Evolutionary conservation across 1,139 yeast genomes (phyloP).

Genomic region (Yamadazyma siamensis): DNA sequence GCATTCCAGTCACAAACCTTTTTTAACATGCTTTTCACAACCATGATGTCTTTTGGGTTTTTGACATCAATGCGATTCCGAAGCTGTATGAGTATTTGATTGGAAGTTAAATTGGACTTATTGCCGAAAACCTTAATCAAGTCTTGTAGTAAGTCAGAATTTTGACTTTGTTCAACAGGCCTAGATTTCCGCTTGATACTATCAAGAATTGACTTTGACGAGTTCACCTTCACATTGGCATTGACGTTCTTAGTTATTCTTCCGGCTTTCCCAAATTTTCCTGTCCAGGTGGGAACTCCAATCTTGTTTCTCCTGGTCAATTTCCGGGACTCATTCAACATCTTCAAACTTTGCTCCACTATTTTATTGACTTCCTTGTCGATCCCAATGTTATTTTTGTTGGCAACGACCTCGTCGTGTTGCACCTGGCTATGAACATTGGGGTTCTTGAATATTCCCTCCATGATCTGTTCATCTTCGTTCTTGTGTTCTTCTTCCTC

Average conservation of each 20-base stretch:
- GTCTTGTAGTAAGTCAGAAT: conserved; percentile 27
- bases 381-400: conserved; percentile 48
- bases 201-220: conserved; percentile 31
- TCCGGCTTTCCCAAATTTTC: conserved; percentile 85
- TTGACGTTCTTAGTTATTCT: conserved; percentile 26
- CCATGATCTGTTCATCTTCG: conserved; percentile 59
- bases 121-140: conserved; percentile 31
- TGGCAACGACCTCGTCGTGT: conserved; percentile 74
- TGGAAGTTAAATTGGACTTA: conserved; percentile 31
- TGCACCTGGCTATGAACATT: conserved; percentile 76
- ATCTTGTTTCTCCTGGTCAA: conserved; percentile 60
- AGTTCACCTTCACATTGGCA: conserved; percentile 3
- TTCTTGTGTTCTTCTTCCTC: conserved; percentile 35
- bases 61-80: conserved; percentile 36
- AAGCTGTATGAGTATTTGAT: conserved; percentile 53
- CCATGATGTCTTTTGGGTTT: conserved; percentile 56
- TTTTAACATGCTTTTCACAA: conserved; percentile 64
- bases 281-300: conserved; percentile 97
- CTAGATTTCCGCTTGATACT: conserved; percentile 22
- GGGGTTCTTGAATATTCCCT: conserved; percentile 66
- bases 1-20: conserved; percentile 70
- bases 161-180: conserved; percentile 14
- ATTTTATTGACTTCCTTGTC: conserved; percentile 75
- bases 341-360: conserved; percentile 76
- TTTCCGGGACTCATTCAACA: conserved; percentile 64